Percentiles rank a stretch among this genome's conserved stretches.
These are phyloP conservation scores for Corynespora cassiicola DNA, from an alignment of 2,329 filamentous ascomycete species.

Conservation along the genomic window DNA sequence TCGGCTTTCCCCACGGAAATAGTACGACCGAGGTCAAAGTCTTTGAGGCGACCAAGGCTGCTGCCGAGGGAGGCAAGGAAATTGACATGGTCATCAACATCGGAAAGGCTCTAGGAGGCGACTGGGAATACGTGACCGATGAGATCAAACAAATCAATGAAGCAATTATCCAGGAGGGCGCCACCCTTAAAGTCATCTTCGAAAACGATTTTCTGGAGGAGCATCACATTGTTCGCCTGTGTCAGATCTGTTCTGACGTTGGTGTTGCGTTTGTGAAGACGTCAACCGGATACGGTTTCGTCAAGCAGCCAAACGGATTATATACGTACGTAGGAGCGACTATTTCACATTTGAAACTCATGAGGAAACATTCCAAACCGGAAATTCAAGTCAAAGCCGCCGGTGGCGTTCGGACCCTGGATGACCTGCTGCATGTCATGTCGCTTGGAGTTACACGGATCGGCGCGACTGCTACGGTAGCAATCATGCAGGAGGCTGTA, in stretches of 20 bases:
- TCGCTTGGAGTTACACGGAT: conserved; percentile 62
- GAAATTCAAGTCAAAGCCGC: conserved; percentile 64
- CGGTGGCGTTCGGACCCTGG: conserved; percentile 63
- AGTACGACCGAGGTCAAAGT: conserved; percentile 62
- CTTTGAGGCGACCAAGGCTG: conserved; percentile 58
- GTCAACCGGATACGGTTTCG: conserved; percentile 66
- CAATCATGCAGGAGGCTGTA: conserved; percentile 63
- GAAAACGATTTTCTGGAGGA: conserved; percentile 65
- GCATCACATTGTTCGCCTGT: conserved; percentile 59
- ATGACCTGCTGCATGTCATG: conserved; percentile 63
- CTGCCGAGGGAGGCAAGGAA: conserved; percentile 57
- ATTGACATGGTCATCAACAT: conserved; percentile 69
- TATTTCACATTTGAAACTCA: conserved; percentile 58
- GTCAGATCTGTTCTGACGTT: conserved; percentile 60
- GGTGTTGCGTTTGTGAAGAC: conserved; percentile 67
- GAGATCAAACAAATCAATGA: conserved; percentile 59
- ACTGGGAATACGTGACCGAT: conserved; percentile 69
- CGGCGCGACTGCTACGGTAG: conserved; percentile 62
- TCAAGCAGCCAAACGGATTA: conserved; percentile 59
- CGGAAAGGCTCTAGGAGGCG: conserved; percentile 62
- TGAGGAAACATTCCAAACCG: conserved; percentile 54
- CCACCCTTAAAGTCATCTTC: conserved; percentile 66
- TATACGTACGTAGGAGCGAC: conserved; percentile 64
- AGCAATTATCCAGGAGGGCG: conserved; percentile 52
- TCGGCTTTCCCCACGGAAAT: conserved; percentile 68